phyloP scores from a whole-genome alignment of 257 asterid genomes.

The Linderniella brevidens region DNA sequence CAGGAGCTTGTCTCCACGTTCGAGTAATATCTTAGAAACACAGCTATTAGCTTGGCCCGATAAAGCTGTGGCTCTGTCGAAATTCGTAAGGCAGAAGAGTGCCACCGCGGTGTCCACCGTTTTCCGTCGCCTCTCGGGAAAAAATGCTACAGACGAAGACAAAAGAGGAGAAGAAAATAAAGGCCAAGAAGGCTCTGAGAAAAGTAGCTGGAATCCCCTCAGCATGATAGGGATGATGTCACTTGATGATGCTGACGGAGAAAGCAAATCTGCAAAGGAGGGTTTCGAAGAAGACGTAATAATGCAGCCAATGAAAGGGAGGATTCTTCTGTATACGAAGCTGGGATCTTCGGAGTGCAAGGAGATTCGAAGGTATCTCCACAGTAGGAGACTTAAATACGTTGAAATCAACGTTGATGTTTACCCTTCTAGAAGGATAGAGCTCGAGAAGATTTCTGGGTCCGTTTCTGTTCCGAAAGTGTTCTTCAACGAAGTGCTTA shows the following conservation, averaged over 20 bases:
- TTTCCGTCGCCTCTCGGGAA: slow-evolving; percentile 64
- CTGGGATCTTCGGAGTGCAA: slow-evolving; percentile 55
- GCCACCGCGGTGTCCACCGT: slow-evolving; percentile 47
- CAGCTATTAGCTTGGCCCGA: slow-evolving; percentile 67
- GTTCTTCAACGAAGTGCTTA: slow-evolving; percentile 63
- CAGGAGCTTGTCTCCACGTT: slow-evolving; percentile 18
- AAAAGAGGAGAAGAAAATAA: slow-evolving; percentile 21
- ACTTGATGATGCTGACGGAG: slow-evolving; percentile 19
- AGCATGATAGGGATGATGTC: slow-evolving; percentile 40
- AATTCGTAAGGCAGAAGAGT: slow-evolving; percentile 68
- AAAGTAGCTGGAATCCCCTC: slow-evolving; percentile 53
- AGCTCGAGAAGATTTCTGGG: slow-evolving; percentile 62
- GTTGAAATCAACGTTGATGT: slow-evolving; percentile 69
- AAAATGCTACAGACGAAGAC: slow-evolving; percentile 28
- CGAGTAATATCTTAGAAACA: slow-evolving; percentile 25
- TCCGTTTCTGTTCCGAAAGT: slow-evolving; percentile 60
- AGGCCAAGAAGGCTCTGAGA: slow-evolving; percentile 23
- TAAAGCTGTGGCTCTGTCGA: slow-evolving; percentile 53
- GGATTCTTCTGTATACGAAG: slow-evolving; percentile 53
- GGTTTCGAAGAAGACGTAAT: slow-evolving; percentile 13
- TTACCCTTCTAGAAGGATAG: slow-evolving; percentile 55
- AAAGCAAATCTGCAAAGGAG: slow-evolving; percentile 21
- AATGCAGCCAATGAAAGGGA: slow-evolving; percentile 54
- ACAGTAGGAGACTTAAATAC: slow-evolving; percentile 48
- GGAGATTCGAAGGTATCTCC: slow-evolving; percentile 45